phyloP scores from a whole-genome alignment of 2,329 filamentous ascomycete genomes.

The Colletotrichum tamarilloi region DNA sequence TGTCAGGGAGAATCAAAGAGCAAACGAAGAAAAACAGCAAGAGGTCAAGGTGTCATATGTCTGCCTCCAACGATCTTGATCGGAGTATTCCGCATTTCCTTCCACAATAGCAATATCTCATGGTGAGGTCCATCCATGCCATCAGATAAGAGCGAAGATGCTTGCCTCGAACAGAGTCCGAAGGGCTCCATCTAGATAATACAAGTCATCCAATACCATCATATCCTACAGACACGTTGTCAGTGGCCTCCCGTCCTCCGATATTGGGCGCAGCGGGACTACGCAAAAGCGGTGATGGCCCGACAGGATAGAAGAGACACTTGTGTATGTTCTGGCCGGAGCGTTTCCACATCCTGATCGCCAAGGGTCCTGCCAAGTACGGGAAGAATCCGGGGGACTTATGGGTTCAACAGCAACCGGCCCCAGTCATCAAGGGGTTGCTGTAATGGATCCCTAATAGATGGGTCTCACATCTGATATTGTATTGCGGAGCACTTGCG shows the following conservation, averaged over 20 bases:
- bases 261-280: background rate
- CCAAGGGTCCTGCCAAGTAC: conserved; percentile 17
- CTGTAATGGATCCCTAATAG: background rate
- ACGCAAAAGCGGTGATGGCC: conserved; percentile 14
- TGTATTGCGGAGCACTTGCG: background rate
- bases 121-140: background rate
- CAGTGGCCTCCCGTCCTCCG: no score
- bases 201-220: conserved; percentile 1
- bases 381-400: conserved; percentile 16
- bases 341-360: conserved; percentile 10
- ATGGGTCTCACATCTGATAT: conserved; percentile 3
- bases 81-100: background rate
- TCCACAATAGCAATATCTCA: background rate
- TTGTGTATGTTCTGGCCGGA: background rate
- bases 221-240: conserved; percentile 11
- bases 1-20: background rate
- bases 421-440: background rate
- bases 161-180: background rate
- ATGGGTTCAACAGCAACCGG: background rate
- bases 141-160: background rate
- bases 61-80: background rate
- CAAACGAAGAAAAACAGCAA: background rate
- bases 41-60: background rate
- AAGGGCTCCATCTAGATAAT: background rate
- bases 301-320: background rate